These are phyloP conservation scores for Pilaira anomala DNA, from an alignment of 192 early-diverging fungal genomes.

Conservation along the genomic window DNA sequence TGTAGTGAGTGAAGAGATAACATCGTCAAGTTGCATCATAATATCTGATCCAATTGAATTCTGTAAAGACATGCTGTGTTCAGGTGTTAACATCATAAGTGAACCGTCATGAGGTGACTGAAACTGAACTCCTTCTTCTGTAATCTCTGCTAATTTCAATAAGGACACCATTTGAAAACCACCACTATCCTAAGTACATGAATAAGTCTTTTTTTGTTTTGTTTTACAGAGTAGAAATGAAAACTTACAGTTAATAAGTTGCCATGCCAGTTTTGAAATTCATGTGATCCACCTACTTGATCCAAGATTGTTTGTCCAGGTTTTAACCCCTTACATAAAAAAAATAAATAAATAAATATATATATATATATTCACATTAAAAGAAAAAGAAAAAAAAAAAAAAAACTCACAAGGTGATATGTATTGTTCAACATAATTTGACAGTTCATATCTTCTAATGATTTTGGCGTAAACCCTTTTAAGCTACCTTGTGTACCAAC, in stretches of 20 bases:
- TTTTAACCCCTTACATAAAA: slow-evolving; percentile 29
- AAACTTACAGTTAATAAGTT: slow-evolving; percentile 68
- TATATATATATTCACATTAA: too few species aligned
- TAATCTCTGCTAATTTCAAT: slow-evolving; percentile 79
- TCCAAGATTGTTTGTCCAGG: slow-evolving; percentile 72
- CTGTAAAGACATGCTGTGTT: slow-evolving; percentile 81
- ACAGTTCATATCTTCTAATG: slow-evolving; percentile 70
- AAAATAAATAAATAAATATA: background rate
- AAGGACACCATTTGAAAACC: slow-evolving; percentile 92
- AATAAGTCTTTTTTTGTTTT: background rate
- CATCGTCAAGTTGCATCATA: slow-evolving; percentile 92
- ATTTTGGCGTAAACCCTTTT: slow-evolving; percentile 76
- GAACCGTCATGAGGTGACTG: slow-evolving; percentile 81
- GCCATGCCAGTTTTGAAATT: slow-evolving; percentile 77
- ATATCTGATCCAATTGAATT: slow-evolving; percentile 87
- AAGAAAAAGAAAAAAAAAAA: too few species aligned
- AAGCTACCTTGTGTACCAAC: slow-evolving; percentile 85
- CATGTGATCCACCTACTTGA: slow-evolving; percentile 70
- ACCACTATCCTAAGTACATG: slow-evolving; percentile 56
- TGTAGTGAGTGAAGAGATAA: slow-evolving; percentile 77
- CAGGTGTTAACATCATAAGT: slow-evolving; percentile 79
- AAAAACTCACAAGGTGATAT: slow-evolving; percentile 66
- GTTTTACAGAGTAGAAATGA: too few species aligned
- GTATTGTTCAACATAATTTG: slow-evolving; percentile 88
- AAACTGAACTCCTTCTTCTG: slow-evolving; percentile 83